Percentiles rank a stretch among this genome's conserved stretches.
These are phyloP conservation scores for Cladosporium sp. DNA, from an alignment of 2,329 filamentous ascomycete species.

Conservation along the genomic window DNA sequence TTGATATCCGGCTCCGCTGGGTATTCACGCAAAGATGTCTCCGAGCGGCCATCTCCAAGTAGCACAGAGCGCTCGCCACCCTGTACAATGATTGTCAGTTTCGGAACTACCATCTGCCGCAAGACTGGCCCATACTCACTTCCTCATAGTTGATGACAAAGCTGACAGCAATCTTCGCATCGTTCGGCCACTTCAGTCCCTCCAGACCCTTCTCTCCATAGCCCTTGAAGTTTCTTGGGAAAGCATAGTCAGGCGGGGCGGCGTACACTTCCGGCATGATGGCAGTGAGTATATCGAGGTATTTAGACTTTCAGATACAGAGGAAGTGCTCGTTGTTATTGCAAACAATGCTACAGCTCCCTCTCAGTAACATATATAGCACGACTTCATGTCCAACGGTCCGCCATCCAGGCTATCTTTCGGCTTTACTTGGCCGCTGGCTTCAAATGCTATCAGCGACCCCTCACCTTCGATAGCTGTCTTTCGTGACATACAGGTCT, in stretches of 20 bases:
- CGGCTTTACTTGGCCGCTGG: not conserved
- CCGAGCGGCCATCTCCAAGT: constrained; percentile 37
- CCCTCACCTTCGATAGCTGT: not conserved
- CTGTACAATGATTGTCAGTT: constrained; percentile 7
- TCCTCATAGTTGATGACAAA: constrained; percentile 48
- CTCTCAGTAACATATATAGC: not conserved
- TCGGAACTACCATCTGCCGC: too few relatives aligned
- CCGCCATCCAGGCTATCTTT: not conserved
- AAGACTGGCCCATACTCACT: constrained; percentile 11
- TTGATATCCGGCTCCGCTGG: constrained; percentile 19
- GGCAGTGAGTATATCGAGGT: not conserved
- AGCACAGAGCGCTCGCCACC: constrained; percentile 39
- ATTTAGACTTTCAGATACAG: too few relatives aligned
- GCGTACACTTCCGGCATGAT: constrained; percentile 18
- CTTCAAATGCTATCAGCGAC: not conserved
- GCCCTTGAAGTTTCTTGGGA: constrained; percentile 24
- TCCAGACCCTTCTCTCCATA: constrained; percentile 26
- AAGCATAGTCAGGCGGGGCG: constrained; percentile 18
- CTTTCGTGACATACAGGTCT: not conserved
- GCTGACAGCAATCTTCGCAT: constrained; percentile 44
- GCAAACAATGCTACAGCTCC: not conserved
- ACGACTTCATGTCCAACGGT: too few relatives aligned
- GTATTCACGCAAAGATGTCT: constrained; percentile 38
- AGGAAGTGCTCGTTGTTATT: not conserved
- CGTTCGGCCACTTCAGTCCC: constrained; percentile 37